Evolutionary conservation across 2,329 filamentous ascomycete species (phyloP).

Genomic region (Fragosphaeria purpurea): DNA sequence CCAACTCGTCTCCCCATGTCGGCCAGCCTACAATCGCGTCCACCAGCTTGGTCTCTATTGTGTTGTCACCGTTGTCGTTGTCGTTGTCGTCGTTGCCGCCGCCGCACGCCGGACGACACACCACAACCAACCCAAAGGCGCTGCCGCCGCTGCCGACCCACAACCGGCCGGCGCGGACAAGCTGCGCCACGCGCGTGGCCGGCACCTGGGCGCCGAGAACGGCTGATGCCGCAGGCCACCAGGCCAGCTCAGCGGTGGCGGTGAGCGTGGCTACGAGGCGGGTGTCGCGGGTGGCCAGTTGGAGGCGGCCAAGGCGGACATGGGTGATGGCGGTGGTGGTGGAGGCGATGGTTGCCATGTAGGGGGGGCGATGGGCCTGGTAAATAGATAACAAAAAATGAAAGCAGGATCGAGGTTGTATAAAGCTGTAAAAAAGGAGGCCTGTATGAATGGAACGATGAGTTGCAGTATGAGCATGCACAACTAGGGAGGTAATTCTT

Average conservation of each 20-base stretch:
- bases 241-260: conserved; percentile 10
- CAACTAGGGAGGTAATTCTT: too few species aligned
- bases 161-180: conserved; percentile 10
- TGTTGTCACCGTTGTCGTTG: too few species aligned
- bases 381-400: too few species aligned
- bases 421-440: too few species aligned
- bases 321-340: background rate
- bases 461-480: too few species aligned
- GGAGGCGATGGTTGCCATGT: too few species aligned
- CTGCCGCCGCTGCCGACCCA: conserved; percentile 10
- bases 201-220: conserved; percentile 3
- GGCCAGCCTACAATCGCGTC: background rate
- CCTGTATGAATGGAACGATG: too few species aligned
- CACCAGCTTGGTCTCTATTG: background rate
- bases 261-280: conserved; percentile 4
- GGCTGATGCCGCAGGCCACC: background rate
- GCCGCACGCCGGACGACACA: background rate
- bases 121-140: conserved; percentile 3
- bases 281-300: conserved; percentile 1
- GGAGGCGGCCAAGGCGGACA: background rate
- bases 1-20: conserved; percentile 2
- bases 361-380: too few species aligned
- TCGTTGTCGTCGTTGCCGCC: too few species aligned
- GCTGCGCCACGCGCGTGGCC: conserved; percentile 9
- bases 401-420: too few species aligned